phyloP scores from a whole-genome alignment of 768 basidiomycete genomes.

The Suillus subluteus region DNA sequence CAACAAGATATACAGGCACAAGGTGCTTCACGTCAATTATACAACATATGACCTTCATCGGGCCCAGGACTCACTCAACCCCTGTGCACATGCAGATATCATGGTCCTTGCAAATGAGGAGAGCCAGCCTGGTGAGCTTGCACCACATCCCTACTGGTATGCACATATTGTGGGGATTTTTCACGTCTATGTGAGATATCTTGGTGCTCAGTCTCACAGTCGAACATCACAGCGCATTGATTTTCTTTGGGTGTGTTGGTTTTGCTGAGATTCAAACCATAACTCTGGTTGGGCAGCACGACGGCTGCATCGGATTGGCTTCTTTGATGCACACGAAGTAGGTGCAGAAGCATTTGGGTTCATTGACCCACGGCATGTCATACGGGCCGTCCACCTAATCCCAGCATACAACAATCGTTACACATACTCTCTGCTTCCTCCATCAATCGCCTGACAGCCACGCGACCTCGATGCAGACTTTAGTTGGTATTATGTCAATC shows the following conservation, averaged over 20 bases:
- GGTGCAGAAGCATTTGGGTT: slow-evolving; percentile 48
- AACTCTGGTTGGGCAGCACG: slow-evolving; percentile 28
- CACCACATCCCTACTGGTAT: slow-evolving; percentile 42
- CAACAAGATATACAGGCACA: slow-evolving; percentile 38
- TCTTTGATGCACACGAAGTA: slow-evolving; percentile 31
- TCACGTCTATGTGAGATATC: slow-evolving; percentile 23
- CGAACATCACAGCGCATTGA: slow-evolving; percentile 31
- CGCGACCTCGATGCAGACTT: slow-evolving; percentile 33
- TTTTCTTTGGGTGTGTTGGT: slow-evolving; percentile 48
- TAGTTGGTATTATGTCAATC: slow-evolving; percentile 36
- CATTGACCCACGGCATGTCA: slow-evolving; percentile 43
- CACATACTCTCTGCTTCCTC: slow-evolving; percentile 17
- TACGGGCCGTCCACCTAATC: slow-evolving; percentile 45
- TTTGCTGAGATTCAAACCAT: slow-evolving; percentile 31
- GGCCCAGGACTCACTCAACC: slow-evolving; percentile 31
- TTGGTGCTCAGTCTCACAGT: slow-evolving; percentile 25
- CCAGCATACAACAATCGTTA: slow-evolving; percentile 39
- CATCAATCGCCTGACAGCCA: slow-evolving; percentile 12
- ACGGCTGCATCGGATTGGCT: slow-evolving; percentile 43
- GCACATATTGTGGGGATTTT: slow-evolving; percentile 38
- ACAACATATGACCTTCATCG: slow-evolving; percentile 34
- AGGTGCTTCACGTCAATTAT: slow-evolving; percentile 34
- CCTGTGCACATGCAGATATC: slow-evolving; percentile 36
- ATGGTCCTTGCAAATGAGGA: slow-evolving; percentile 37
- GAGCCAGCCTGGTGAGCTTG: background rate